Conservation (phyloP, 805 yeast genomes). For the Candida tammaniensis region DNA sequence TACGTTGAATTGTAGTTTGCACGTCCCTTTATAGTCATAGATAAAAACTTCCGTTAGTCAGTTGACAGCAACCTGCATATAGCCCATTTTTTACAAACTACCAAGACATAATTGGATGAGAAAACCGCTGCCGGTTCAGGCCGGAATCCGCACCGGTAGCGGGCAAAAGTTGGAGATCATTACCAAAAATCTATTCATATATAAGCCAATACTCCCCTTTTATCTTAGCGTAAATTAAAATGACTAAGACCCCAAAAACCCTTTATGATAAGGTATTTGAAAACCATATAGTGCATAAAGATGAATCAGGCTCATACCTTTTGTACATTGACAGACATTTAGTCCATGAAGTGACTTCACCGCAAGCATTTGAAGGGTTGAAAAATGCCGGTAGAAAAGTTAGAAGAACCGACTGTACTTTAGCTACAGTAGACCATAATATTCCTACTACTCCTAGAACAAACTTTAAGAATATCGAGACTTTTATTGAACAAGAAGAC, state of each 20-base stretch:
- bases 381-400: constrained; percentile 82
- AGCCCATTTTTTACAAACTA: too few relatives aligned
- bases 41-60: too few relatives aligned
- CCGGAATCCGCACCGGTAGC: constrained; percentile 4
- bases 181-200: constrained; percentile 1
- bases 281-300: constrained; percentile 89
- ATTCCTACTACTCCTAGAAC: constrained; percentile 92
- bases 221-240: constrained; percentile 9
- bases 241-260: constrained; percentile 52
- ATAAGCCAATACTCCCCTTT: constrained; percentile 1
- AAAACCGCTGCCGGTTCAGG: constrained; percentile 1
- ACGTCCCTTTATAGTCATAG: too few relatives aligned
- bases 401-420: constrained; percentile 88
- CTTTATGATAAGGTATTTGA: constrained; percentile 95
- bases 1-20: too few relatives aligned
- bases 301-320: constrained; percentile 81
- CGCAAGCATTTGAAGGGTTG: constrained; percentile 98
- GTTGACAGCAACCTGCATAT: too few relatives aligned
- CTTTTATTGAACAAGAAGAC: constrained; percentile 87
- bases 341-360: constrained; percentile 98
- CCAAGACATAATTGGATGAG: too few relatives aligned
- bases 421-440: constrained; percentile 95
- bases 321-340: constrained; percentile 94
- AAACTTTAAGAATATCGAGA: constrained; percentile 64
- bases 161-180: constrained; percentile 4